Conservation (phyloP, 2,329 filamentous ascomycete genomes). For the Paraphaeosphaeria minitans region DNA sequence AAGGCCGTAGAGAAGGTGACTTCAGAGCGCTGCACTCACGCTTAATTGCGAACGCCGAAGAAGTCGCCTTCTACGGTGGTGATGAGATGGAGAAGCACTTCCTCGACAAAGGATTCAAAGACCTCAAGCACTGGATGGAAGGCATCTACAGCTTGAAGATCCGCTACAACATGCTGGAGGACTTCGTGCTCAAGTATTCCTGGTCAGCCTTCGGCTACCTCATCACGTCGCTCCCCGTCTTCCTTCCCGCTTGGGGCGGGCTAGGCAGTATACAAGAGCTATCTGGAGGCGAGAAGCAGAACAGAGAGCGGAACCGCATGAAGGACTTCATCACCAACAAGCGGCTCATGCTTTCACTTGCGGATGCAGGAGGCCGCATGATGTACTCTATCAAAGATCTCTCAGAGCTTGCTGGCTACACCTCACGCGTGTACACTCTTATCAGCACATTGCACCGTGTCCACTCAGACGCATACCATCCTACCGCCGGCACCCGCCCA, state of each 20-base stretch:
- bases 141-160: conserved; percentile 97
- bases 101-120: conserved; percentile 88
- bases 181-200: conserved; percentile 97
- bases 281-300: conserved; percentile 55
- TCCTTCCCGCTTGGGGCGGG: conserved; percentile 92
- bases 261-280: conserved; percentile 75
- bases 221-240: conserved; percentile 88
- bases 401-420: conserved; percentile 93
- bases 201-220: conserved; percentile 99
- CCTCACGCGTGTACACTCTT: conserved; percentile 91
- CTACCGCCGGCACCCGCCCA: conserved; percentile 66
- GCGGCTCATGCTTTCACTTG: conserved; percentile 93
- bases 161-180: conserved; percentile 97
- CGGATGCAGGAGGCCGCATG: conserved; percentile 95
- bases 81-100: conserved; percentile 95
- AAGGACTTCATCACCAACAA: conserved; percentile 99
- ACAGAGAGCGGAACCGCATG: conserved; percentile 84
- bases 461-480: conserved; percentile 85
- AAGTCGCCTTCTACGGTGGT: conserved; percentile 96
- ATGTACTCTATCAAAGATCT: conserved; percentile 99
- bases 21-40: conserved; percentile 90
- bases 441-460: conserved; percentile 94
- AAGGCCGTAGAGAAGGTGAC: conserved; percentile 92
- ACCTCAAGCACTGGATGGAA: conserved; percentile 96
- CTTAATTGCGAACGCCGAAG: conserved; percentile 94